Evolutionary conservation across 2,329 filamentous ascomycete species (phyloP).

Genomic region (Alternaria sp.): DNA sequence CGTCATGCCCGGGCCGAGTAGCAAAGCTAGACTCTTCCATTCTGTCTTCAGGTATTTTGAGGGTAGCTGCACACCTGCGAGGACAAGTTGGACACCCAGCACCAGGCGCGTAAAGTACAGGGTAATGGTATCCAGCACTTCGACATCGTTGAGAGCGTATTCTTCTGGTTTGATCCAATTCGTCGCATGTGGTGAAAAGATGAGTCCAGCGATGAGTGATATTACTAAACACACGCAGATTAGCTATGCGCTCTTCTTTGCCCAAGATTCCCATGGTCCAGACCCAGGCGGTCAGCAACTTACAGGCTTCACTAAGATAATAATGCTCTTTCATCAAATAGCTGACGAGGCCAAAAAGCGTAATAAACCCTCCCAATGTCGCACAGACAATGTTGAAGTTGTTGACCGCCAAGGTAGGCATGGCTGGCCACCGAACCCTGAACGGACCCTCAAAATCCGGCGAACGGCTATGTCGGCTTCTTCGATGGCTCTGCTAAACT

Average conservation of each 20-base stretch:
- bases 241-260: not conserved
- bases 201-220: slow-evolving; percentile 77
- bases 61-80: slow-evolving; percentile 87
- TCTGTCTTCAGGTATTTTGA: slow-evolving; percentile 79
- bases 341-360: slow-evolving; percentile 87
- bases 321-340: slow-evolving; percentile 89
- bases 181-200: slow-evolving; percentile 78
- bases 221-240: slow-evolving; percentile 66
- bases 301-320: slow-evolving; percentile 89
- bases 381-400: slow-evolving; percentile 88
- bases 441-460: not conserved
- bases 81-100: slow-evolving; percentile 85
- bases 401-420: slow-evolving; percentile 69
- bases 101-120: slow-evolving; percentile 87
- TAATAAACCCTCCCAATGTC: slow-evolving; percentile 84
- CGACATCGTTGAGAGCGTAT: slow-evolving; percentile 67
- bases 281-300: slow-evolving; percentile 47
- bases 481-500: not conserved
- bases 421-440: slow-evolving; percentile 31
- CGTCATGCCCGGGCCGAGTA: slow-evolving; percentile 85
- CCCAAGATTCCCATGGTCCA: not conserved
- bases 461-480: slow-evolving; percentile 5
- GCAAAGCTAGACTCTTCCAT: slow-evolving; percentile 75
- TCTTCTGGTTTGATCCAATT: slow-evolving; percentile 76
- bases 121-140: slow-evolving; percentile 74